These are phyloP conservation scores for Malus hybrid DNA, from an alignment of 331 rosid genomes.

Conservation along the genomic window DNA sequence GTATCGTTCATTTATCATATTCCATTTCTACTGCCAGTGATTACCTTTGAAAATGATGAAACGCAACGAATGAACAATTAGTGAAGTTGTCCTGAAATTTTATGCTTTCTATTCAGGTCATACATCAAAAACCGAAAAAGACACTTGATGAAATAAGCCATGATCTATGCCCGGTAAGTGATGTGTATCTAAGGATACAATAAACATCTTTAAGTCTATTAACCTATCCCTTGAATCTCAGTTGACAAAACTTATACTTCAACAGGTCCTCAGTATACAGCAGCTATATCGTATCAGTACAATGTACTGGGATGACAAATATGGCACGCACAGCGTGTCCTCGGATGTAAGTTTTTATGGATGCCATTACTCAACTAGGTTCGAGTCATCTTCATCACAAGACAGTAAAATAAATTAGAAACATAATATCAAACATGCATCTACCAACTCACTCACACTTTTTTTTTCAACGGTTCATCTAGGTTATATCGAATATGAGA, in stretches of 20 bases:
- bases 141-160: slow-evolving; percentile 78
- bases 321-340: slow-evolving; percentile 84
- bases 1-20: slow-evolving; percentile 25
- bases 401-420: slow-evolving; percentile 12
- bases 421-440: not conserved
- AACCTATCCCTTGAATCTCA: slow-evolving; percentile 16
- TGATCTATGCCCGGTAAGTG: slow-evolving; percentile 76
- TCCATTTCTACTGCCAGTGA: not conserved
- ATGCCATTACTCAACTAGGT: slow-evolving; percentile 31
- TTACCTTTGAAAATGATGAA: no score
- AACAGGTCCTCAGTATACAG: slow-evolving; percentile 80
- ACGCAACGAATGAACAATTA: not conserved
- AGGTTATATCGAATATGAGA: slow-evolving; percentile 87
- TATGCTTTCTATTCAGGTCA: slow-evolving; percentile 43
- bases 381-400: slow-evolving; percentile 20
- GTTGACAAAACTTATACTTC: not conserved
- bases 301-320: slow-evolving; percentile 94
- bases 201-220: not conserved
- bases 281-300: slow-evolving; percentile 85
- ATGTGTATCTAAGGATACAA: not conserved
- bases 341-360: slow-evolving; percentile 64
- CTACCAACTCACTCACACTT: not conserved
- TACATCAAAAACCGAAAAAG: slow-evolving; percentile 89
- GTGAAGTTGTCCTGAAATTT: slow-evolving; percentile 12
- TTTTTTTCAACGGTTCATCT: slow-evolving; percentile 16